A percentile compares a stretch with the other conserved stretches of the same genome.
These are phyloP conservation scores for Condylostoma magnum DNA, from an alignment of 169 alveolate genomes.

Conservation along the genomic window DNA sequence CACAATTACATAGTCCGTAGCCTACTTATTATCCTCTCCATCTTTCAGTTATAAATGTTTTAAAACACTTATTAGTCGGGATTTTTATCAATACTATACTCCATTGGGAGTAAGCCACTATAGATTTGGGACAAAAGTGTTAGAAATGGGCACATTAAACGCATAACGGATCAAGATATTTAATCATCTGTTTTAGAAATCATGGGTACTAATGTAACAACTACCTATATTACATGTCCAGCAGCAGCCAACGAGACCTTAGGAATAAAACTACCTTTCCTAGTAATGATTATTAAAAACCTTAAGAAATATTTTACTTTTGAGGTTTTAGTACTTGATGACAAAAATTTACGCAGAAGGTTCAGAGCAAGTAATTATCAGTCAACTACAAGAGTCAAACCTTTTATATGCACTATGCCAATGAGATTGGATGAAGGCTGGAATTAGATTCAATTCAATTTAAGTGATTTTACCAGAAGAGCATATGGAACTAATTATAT, in stretches of 20 bases:
- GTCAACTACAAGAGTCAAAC: constrained; percentile 84
- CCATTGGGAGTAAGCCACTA: constrained; percentile 83
- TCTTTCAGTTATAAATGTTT: constrained; percentile 76
- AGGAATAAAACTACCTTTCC: constrained; percentile 94
- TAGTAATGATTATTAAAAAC: constrained; percentile 94
- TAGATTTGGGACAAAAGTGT: constrained; percentile 86
- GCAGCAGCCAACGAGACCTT: constrained; percentile 87
- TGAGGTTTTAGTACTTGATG: constrained; percentile 86
- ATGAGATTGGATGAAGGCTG: constrained; percentile 97
- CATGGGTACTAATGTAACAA: constrained; percentile 90
- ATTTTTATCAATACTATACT: constrained; percentile 90
- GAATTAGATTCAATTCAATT: constrained; percentile 95
- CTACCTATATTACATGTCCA: constrained; percentile 92
- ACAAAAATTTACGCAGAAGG: constrained; percentile 83
- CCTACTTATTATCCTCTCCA: too few relatives aligned
- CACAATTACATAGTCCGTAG: too few relatives aligned
- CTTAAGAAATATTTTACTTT: constrained; percentile 86
- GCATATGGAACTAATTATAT: constrained; percentile 97
- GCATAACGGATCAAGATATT: constrained; percentile 94
- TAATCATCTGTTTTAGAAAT: constrained; percentile 85
- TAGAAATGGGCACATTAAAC: constrained; percentile 94
- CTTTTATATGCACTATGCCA: constrained; percentile 93
- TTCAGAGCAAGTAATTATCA: constrained; percentile 85
- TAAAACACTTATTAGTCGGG: constrained; percentile 94
- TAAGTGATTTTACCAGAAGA: constrained; percentile 95